These are phyloP conservation scores for Ustilago curta DNA, from an alignment of 1,284 basidiomycete species.

Conservation along the genomic window DNA sequence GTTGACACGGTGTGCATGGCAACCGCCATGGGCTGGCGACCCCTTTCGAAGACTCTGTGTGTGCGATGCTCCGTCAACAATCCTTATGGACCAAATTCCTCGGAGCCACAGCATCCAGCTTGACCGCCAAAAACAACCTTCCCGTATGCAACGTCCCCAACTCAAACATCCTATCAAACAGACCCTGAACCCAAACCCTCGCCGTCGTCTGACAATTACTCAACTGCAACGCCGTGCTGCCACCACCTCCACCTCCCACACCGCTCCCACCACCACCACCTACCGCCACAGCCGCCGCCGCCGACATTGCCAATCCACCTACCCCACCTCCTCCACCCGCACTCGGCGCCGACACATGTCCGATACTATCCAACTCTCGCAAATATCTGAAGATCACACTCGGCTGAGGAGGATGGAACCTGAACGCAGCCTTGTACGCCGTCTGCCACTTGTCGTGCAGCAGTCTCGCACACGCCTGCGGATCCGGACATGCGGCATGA, in stretches of 20 bases:
- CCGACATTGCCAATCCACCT: background rate
- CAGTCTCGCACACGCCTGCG: conserved; percentile 81
- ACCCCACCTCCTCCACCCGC: background rate
- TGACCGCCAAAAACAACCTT: conserved; percentile 43
- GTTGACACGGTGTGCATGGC: too few relatives aligned
- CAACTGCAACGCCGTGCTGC: conserved; percentile 7
- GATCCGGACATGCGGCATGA: conserved; percentile 82
- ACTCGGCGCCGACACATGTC: background rate
- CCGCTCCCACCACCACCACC: background rate
- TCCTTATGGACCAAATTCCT: conserved; percentile 4
- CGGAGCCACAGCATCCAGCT: conserved; percentile 21
- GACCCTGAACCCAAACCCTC: conserved; percentile 44
- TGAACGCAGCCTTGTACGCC: conserved; percentile 85
- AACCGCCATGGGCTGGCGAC: too few relatives aligned
- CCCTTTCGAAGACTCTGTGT: too few relatives aligned
- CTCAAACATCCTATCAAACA: conserved; percentile 59
- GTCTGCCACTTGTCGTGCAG: conserved; percentile 93
- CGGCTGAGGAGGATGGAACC: conserved; percentile 81
- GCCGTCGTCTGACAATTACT: conserved; percentile 42
- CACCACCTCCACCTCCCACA: background rate
- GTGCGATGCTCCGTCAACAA: background rate
- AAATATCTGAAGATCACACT: conserved; percentile 71
- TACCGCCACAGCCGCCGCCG: background rate
- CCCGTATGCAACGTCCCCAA: conserved; percentile 26
- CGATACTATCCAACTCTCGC: conserved; percentile 44